Conservation (phyloP, 306 rosid genomes). For the Sechiopsis laciniata region DNA sequence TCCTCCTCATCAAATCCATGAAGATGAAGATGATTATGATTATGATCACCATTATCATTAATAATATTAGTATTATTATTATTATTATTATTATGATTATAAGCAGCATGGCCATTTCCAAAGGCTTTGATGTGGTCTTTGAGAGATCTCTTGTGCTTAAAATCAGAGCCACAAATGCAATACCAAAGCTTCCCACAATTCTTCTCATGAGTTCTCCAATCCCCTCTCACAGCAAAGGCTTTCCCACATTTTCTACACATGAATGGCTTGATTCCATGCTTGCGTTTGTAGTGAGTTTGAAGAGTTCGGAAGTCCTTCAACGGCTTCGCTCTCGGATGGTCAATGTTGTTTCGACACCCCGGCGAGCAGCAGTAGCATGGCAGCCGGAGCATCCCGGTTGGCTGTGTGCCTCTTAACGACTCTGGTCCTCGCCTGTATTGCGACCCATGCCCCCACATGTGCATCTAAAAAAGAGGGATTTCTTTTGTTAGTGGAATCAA, state of each 20-base stretch:
- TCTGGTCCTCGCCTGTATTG: slow-evolving; percentile 97
- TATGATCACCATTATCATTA: background rate
- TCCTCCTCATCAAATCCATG: slow-evolving; percentile 84
- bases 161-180: slow-evolving; percentile 93
- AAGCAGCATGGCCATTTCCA: slow-evolving; percentile 89
- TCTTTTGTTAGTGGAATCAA: background rate
- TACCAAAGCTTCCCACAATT: slow-evolving; percentile 97
- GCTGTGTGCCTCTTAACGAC: slow-evolving; percentile 86
- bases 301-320: slow-evolving; percentile 89
- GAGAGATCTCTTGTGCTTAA: slow-evolving; percentile 89
- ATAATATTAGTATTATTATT: too few species aligned
- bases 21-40: background rate
- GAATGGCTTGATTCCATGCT: slow-evolving; percentile 93
- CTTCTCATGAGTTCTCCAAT: slow-evolving; percentile 96
- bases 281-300: slow-evolving; percentile 92
- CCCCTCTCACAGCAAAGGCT: slow-evolving; percentile 92
- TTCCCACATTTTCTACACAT: slow-evolving; percentile 94
- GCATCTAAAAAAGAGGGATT: slow-evolving; percentile 48
- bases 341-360: slow-evolving; percentile 95
- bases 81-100: slow-evolving; percentile 19
- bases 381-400: slow-evolving; percentile 90
- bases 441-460: slow-evolving; percentile 99
- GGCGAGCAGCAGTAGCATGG: slow-evolving; percentile 93
- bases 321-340: slow-evolving; percentile 85
- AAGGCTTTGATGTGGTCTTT: slow-evolving; percentile 91